Percentiles rank a stretch among this genome's conserved stretches.
These are phyloP conservation scores for Pseudocercospora fuligena DNA, from an alignment of 2,329 filamentous ascomycete species.

Conservation along the genomic window DNA sequence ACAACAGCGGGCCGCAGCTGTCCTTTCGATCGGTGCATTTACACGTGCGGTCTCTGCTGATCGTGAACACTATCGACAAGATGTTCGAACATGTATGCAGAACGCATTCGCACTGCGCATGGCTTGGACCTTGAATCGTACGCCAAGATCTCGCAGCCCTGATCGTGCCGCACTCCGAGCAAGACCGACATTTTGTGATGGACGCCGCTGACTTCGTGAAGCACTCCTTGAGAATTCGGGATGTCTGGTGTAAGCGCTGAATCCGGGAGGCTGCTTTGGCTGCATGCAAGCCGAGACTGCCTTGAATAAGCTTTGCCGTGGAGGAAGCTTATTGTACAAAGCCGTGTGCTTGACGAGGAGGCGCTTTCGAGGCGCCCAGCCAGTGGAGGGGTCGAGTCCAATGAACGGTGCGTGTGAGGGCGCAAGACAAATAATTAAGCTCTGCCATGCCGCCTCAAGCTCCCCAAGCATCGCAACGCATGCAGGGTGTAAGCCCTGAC, in stretches of 20 bases:
- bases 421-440: conserved; percentile 1
- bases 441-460: conserved; percentile 85
- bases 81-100: background rate
- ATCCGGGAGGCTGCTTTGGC: background rate
- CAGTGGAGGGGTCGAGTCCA: background rate
- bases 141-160: background rate
- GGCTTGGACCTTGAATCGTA: background rate
- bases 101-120: background rate
- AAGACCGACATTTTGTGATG: background rate
- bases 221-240: background rate
- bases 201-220: background rate
- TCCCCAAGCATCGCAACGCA: conserved; percentile 82
- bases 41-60: background rate
- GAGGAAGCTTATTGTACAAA: background rate
- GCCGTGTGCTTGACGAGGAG: conserved; percentile 5
- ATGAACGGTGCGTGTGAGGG: background rate
- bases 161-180: background rate
- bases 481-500: conserved; percentile 61
- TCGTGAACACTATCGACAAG: background rate
- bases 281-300: background rate
- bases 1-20: background rate
- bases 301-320: background rate
- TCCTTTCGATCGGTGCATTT: background rate
- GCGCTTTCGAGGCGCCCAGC: background rate
- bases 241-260: background rate